These are phyloP conservation scores for Boletus bicolor DNA, from an alignment of 768 basidiomycete species.

Conservation along the genomic window DNA sequence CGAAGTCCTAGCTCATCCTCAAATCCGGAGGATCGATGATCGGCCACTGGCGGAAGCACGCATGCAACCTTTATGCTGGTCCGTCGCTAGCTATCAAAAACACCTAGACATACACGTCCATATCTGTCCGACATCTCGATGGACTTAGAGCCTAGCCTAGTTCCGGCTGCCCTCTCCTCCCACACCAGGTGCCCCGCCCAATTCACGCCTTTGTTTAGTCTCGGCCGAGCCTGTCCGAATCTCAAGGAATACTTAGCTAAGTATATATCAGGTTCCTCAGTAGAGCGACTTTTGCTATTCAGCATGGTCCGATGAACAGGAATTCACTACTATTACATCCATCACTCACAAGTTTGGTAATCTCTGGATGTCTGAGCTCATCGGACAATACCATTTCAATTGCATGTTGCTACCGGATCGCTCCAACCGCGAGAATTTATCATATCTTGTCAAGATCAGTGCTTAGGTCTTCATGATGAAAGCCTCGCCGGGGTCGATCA, in stretches of 20 bases:
- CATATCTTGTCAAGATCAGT: not conserved
- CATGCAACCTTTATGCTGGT: not conserved
- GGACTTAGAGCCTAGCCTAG: not conserved
- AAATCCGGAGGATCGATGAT: not conserved
- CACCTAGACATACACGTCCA: too few species aligned
- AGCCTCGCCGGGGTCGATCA: not conserved
- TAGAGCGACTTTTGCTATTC: not conserved
- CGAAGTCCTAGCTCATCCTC: not conserved
- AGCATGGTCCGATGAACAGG: not conserved
- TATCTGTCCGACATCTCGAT: not conserved
- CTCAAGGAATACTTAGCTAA: not conserved
- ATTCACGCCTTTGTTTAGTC: not conserved
- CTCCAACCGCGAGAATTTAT: not conserved
- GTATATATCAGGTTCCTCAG: not conserved
- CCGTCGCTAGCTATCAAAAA: not conserved
- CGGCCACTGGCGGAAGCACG: not conserved
- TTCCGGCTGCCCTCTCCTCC: not conserved
- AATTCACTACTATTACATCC: not conserved
- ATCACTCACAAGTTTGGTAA: not conserved
- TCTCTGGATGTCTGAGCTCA: not conserved
- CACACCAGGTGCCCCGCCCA: too few species aligned
- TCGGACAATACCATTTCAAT: not conserved
- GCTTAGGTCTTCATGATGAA: not conserved
- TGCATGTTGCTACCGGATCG: not conserved
- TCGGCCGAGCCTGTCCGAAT: not conserved